phyloP scores from a whole-genome alignment of 495 filamentous ascomycete genomes.

The Hypoxylon fragiforme region DNA sequence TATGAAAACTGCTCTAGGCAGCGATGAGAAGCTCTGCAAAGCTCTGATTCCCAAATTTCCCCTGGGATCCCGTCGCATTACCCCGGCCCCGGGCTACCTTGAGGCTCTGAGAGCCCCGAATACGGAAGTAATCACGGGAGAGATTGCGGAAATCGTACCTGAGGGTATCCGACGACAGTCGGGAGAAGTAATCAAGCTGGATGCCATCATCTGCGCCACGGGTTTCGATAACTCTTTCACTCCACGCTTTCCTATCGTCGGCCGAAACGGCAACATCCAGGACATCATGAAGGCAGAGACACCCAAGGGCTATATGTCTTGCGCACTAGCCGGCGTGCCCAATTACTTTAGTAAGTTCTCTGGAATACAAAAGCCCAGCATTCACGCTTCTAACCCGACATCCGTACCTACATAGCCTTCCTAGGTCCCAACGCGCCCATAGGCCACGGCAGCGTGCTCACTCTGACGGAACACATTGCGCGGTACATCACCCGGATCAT shows the following conservation, averaged over 20 bases:
- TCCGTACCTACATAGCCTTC: conserved; percentile 40
- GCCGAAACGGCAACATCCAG: conserved; percentile 54
- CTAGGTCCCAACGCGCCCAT: conserved; percentile 55
- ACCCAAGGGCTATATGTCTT: conserved; percentile 51
- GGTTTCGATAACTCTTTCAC: conserved; percentile 66
- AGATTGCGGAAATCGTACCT: conserved; percentile 59
- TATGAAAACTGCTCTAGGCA: conserved; percentile 36
- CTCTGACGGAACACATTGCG: conserved; percentile 50
- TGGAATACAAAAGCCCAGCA: background rate
- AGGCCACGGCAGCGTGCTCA: conserved; percentile 54
- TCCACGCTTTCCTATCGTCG: conserved; percentile 63
- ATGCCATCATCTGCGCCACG: conserved; percentile 71
- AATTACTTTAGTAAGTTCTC: conserved; percentile 52
- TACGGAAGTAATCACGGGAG: conserved; percentile 59
- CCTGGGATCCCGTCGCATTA: conserved; percentile 67
- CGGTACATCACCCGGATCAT: conserved; percentile 50
- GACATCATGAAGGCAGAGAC: conserved; percentile 41
- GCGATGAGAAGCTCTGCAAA: conserved; percentile 44
- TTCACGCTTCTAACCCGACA: conserved; percentile 20
- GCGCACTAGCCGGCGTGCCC: conserved; percentile 48
- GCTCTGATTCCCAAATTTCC: conserved; percentile 67
- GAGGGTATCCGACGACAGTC: conserved; percentile 62
- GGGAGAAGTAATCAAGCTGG: conserved; percentile 58
- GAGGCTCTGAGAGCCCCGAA: conserved; percentile 64
- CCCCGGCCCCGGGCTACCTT: conserved; percentile 69